phyloP scores from a whole-genome alignment of 768 basidiomycete species.

The Boletus speciosus region DNA sequence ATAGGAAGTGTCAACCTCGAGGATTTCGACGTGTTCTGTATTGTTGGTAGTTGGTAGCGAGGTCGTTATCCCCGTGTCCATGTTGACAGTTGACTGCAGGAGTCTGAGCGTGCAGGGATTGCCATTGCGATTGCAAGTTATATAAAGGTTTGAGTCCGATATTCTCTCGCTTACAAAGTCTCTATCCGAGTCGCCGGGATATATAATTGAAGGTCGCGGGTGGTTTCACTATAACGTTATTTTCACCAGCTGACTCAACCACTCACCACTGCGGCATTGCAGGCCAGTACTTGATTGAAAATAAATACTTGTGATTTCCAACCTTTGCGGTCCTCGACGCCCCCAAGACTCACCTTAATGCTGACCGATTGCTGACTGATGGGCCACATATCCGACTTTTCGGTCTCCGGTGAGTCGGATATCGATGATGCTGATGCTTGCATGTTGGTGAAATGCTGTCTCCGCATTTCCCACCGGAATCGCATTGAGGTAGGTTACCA shows the following conservation, averaged over 20 bases:
- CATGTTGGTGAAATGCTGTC: no score
- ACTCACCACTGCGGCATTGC: no score
- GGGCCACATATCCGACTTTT: no score
- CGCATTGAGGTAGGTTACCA: background rate
- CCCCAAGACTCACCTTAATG: no score
- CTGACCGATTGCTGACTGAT: no score
- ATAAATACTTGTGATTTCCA: no score
- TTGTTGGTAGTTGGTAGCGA: background rate
- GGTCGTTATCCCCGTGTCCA: slow-evolving; percentile 4
- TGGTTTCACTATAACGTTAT: background rate
- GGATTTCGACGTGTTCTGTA: slow-evolving; percentile 18
- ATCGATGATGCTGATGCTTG: no score
- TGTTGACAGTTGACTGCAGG: background rate
- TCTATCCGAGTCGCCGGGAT: background rate
- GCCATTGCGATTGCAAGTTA: background rate
- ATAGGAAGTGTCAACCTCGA: slow-evolving; percentile 29
- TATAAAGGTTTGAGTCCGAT: slow-evolving; percentile 8
- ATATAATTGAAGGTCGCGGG: background rate
- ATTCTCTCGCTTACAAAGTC: slow-evolving; percentile 16
- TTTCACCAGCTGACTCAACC: background rate
- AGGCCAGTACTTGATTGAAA: no score
- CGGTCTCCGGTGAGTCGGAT: no score
- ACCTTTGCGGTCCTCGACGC: no score
- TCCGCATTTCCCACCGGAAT: background rate
- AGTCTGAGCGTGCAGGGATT: background rate